A percentile compares a stretch with the other conserved stretches of the same genome.
phyloP scores from a whole-genome alignment of 176 grass and related monocot species.

The Avena sativa region DNA sequence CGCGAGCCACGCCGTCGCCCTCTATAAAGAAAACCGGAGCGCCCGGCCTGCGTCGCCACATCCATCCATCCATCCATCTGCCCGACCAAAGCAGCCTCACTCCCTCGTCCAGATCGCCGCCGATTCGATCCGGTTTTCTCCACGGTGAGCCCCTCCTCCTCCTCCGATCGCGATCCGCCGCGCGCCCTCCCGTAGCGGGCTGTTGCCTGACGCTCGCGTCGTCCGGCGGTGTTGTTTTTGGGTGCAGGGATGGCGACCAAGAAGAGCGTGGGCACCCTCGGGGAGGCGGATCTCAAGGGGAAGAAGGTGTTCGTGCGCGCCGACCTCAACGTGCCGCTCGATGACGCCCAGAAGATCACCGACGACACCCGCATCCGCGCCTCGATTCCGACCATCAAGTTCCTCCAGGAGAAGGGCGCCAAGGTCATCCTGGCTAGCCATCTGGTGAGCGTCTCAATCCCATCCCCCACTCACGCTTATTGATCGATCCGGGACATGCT shows the following conservation, averaged over 20 bases:
- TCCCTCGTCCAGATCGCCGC: constrained; percentile 27
- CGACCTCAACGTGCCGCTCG: constrained; percentile 97
- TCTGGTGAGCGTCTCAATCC: constrained; percentile 41
- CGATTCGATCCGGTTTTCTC: constrained; percentile 33
- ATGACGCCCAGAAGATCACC: constrained; percentile 91
- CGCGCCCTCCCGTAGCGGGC: background rate
- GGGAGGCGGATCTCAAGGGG: constrained; percentile 57
- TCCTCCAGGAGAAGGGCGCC: constrained; percentile 75
- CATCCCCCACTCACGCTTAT: background rate
- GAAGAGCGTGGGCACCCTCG: constrained; percentile 83
- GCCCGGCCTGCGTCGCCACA: background rate
- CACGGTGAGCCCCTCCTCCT: constrained; percentile 26
- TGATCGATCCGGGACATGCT: too few relatives aligned
- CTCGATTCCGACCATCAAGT: constrained; percentile 88
- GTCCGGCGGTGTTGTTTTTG: constrained; percentile 17
- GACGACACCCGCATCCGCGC: constrained; percentile 94
- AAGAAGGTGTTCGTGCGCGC: constrained; percentile 77
- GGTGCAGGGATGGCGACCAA: constrained; percentile 66
- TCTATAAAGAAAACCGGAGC: constrained; percentile 31
- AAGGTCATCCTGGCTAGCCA: constrained; percentile 89
- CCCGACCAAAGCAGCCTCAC: background rate
- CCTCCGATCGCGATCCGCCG: constrained; percentile 12
- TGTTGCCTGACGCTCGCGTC: background rate
- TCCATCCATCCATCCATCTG: constrained; percentile 10
- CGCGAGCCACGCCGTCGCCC: background rate